phyloP scores from a whole-genome alignment of 2,329 filamentous ascomycete genomes.

The Phialophora chinensis region DNA sequence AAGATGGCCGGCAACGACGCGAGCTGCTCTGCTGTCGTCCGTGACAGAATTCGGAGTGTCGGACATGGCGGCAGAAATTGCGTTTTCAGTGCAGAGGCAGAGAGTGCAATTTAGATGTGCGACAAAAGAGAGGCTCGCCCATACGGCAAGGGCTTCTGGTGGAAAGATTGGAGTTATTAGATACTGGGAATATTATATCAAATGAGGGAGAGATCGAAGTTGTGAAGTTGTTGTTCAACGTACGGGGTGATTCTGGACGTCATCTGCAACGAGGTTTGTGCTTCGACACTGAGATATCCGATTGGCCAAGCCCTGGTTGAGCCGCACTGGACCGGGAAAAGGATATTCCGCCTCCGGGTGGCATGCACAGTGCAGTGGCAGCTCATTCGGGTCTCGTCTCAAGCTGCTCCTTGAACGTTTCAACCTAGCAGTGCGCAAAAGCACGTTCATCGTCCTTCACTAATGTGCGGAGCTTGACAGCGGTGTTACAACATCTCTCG shows the following conservation, averaged over 20 bases:
- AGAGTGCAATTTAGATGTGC: background rate
- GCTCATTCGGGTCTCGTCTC: too few species aligned
- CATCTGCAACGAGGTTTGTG: background rate
- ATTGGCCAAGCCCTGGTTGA: background rate
- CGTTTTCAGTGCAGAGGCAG: background rate
- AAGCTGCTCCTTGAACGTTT: background rate
- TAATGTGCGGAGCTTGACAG: background rate
- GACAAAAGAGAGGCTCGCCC: background rate
- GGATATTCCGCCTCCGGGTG: background rate
- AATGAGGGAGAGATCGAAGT: background rate
- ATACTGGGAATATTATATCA: background rate
- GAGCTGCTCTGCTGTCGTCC: slow-evolving; percentile 30
- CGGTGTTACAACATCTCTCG: background rate
- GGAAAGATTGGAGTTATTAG: background rate
- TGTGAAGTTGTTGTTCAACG: background rate
- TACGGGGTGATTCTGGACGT: background rate
- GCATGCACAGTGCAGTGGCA: background rate
- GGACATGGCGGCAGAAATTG: slow-evolving; percentile 26
- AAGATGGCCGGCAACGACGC: slow-evolving; percentile 34
- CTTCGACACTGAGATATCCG: background rate
- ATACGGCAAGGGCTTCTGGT: background rate
- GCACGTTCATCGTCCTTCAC: background rate
- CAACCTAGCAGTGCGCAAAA: background rate
- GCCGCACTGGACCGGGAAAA: background rate
- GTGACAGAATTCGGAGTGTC: slow-evolving; percentile 26